Evolutionary conservation across 225 moss, liverwort and hornwort genomes (phyloP), one percentile per base, ranked within the genome.

Genomic region (Thuidium tamariscinum): DNA sequence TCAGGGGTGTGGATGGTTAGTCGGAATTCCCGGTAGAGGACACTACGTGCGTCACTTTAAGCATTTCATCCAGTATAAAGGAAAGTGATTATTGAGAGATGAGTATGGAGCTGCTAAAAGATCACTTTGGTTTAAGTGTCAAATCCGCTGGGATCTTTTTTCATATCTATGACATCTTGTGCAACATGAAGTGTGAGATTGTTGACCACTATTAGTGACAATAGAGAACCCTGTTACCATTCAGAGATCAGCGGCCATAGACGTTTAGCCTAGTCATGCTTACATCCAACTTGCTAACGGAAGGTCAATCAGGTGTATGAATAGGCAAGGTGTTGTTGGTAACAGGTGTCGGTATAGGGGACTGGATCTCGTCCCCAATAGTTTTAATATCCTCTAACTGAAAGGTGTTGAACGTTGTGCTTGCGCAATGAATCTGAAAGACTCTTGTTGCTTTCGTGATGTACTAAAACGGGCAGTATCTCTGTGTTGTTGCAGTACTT

Each of bases 401-500:
- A 29, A 44, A 75, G 56, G 34, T 71, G 37, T 49, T 66, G 37
- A 83, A 59, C 17, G 23, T 83, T 55, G 34, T 55, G 63, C 61
- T 61, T 81, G 74, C 34, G 42, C 56, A 82, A 27, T 57, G 76
- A 29, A 66, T 76, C 64, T 74, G 81, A 54, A 74, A 71, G 42
- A 65, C 56, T 36, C 42, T 60, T 74, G 41, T 41, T 62, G 26
- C 54, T 83, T 67, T 73, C 29, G 54, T 27, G 55, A 27, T 83
- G 61, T 73, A 57, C 87, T 87, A 61, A 88, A 63, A 42, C 6
- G 41, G 41, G 42, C 39, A 36, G 39, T 66, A 52, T 46, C 81
- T 36, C 37, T 85, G 36, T 87, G 66, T 76, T 54, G 66, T 48
- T 92, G 92, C 95, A 97, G 96, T 96, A 98, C 81, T 89, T 98